Evolutionary conservation across 495 filamentous ascomycete species (phyloP).

Genomic region (Lasiosphaeriaceae sp.): DNA sequence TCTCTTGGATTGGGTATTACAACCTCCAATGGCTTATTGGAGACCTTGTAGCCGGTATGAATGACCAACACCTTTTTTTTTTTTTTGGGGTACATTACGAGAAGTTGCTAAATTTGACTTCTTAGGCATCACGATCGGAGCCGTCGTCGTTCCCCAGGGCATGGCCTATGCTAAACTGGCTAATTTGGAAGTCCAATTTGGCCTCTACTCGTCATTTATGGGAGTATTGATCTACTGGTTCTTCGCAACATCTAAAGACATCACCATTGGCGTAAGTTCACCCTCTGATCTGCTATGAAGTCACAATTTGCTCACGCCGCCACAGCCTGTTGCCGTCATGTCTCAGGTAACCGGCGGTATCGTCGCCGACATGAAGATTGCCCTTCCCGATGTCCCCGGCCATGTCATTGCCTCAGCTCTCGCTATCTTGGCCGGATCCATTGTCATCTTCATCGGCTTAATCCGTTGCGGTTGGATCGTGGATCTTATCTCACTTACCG

Average conservation of each 20-base stretch:
- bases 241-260: slow-evolving; percentile 98
- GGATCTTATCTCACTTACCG: slow-evolving; percentile 87
- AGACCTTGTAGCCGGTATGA: slow-evolving; percentile 83
- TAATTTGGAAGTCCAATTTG: slow-evolving; percentile 71
- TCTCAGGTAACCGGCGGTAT: slow-evolving; percentile 85
- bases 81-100: neutral
- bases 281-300: neutral
- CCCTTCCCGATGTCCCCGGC: slow-evolving; percentile 53
- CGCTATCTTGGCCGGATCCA: slow-evolving; percentile 74
- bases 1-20: slow-evolving; percentile 82
- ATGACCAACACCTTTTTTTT: neutral
- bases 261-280: slow-evolving; percentile 87
- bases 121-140: slow-evolving; percentile 85
- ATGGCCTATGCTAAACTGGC: slow-evolving; percentile 96
- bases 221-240: slow-evolving; percentile 97
- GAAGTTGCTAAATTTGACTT: slow-evolving; percentile 10
- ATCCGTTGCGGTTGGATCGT: slow-evolving; percentile 86
- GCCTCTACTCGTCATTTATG: slow-evolving; percentile 97
- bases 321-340: slow-evolving; percentile 89
- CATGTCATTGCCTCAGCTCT: slow-evolving; percentile 74
- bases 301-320: slow-evolving; percentile 7
- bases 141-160: slow-evolving; percentile 92
- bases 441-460: slow-evolving; percentile 78
- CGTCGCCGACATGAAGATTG: slow-evolving; percentile 54
- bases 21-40: slow-evolving; percentile 85